Evolutionary conservation across 768 basidiomycete genomes (phyloP).

Genomic region (Russula sp.): DNA sequence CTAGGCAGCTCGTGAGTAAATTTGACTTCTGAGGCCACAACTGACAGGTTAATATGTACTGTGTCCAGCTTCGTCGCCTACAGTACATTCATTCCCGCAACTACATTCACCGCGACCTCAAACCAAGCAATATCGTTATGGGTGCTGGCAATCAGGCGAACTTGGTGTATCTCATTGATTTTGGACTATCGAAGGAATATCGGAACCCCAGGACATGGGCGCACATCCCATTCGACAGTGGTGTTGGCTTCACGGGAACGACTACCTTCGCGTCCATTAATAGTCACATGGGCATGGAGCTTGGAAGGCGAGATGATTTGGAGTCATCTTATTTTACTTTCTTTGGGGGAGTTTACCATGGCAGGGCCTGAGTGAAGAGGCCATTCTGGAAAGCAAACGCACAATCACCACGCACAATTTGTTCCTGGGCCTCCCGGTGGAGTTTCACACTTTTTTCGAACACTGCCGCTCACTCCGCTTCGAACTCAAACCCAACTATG

Average conservation of each 20-base stretch:
- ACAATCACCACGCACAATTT: not conserved
- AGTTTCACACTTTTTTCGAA: not conserved
- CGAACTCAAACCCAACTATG: not conserved
- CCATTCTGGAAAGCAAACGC: not conserved
- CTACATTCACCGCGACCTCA: not conserved
- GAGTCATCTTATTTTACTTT: too few species aligned
- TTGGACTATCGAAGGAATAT: not conserved
- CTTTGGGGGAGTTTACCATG: not conserved
- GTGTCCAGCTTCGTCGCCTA: not conserved
- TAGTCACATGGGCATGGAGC: too few species aligned
- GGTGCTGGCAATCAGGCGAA: not conserved
- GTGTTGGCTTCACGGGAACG: too few species aligned
- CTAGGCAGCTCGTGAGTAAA: not conserved
- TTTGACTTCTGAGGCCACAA: too few species aligned
- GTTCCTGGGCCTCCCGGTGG: not conserved
- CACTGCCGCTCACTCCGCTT: not conserved
- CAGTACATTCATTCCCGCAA: not conserved
- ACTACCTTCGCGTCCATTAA: too few species aligned
- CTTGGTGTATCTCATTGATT: not conserved
- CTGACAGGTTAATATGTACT: not conserved
- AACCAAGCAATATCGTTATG: not conserved
- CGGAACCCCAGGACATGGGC: not conserved
- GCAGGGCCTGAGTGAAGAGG: not conserved
- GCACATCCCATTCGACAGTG: too few species aligned
- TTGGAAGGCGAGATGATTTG: too few species aligned